Evolutionary conservation across 306 rosid genomes (phyloP), one percentile per base, ranked within the genome.

Genomic region (Arachis stenosperma): DNA sequence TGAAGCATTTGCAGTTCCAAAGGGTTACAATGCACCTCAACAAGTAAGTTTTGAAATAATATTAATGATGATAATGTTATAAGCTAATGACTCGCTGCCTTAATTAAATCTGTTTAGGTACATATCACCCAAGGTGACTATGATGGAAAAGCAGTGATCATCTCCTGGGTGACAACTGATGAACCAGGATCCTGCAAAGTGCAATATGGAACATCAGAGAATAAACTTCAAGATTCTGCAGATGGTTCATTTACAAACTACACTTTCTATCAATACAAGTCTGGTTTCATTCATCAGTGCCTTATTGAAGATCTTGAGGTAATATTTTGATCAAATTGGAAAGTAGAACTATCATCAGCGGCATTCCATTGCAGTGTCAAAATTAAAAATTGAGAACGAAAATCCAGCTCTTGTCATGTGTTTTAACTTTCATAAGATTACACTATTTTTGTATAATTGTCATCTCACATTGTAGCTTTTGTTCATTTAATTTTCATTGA

Each of bases 121-220:
- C 99, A 90, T 73, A 88, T 94, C 64, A 91, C 99, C 30, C 99
- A 94, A 84, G 99, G 97, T 47, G 99, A 94, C 81, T 91, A 91
- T 61, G 96, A 94, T 65, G 99, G 96, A 69, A 90, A 78, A 82
- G 96, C 99, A 53, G 93, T 91, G 42, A 88, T 91, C 29, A 74
- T 94, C 78, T 91, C 99, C 67, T 91, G 99, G 99, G 88, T 94
- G 70, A 91, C 98, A 2, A 61, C 87, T 5, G 85, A 89, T 48
- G 87, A 84, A 73, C 89, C 93, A 52, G 99, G 90, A 67, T 12
- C 85, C 61, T 78, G 78, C 81, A 71, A 29, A 79, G 96, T 94
- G 47, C 82, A 82, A 17, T 91, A 80, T 77, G 96, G 99, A 44
- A 85, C 79, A 47, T 74, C 91, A 58, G 78, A 78, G 56, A 29